These are phyloP conservation scores for Quercus berberidifolia DNA, from an alignment of 306 rosid species.

Conservation along the genomic window DNA sequence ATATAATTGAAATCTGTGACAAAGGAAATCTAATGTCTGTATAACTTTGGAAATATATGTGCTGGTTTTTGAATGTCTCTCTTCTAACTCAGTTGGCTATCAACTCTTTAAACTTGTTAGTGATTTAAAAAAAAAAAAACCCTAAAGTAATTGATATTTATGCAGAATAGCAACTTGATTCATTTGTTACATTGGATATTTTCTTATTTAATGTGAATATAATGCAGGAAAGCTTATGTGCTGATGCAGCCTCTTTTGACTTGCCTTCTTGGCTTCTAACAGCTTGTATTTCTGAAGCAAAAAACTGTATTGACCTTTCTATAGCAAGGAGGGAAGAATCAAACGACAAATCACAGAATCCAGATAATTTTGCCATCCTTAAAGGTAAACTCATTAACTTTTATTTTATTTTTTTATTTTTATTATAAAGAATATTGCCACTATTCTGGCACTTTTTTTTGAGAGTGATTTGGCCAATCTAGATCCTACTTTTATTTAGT, in stretches of 20 bases:
- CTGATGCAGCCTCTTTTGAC: slow-evolving; percentile 97
- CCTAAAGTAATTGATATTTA: neutral
- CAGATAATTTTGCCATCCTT: slow-evolving; percentile 88
- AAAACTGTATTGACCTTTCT: slow-evolving; percentile 65
- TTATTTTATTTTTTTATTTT: slow-evolving; percentile 8
- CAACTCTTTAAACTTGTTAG: slow-evolving; percentile 16
- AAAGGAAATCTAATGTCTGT: slow-evolving; percentile 6
- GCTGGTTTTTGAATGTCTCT: slow-evolving; percentile 12
- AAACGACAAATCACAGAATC: slow-evolving; percentile 63
- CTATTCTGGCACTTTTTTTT: slow-evolving; percentile 3
- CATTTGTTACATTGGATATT: slow-evolving; percentile 26
- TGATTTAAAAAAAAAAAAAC: neutral
- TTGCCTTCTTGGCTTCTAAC: slow-evolving; percentile 89
- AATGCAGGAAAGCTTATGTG: slow-evolving; percentile 90
- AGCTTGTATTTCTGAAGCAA: slow-evolving; percentile 79
- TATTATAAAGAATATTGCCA: slow-evolving; percentile 12
- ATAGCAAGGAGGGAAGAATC: slow-evolving; percentile 68
- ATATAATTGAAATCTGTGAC: slow-evolving; percentile 16
- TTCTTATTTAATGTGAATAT: slow-evolving; percentile 9
- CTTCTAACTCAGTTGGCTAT: slow-evolving; percentile 11
- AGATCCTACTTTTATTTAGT: slow-evolving; percentile 17
- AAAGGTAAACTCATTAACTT: slow-evolving; percentile 48
- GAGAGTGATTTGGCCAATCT: slow-evolving; percentile 1
- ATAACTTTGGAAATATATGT: neutral
- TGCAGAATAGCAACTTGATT: neutral